A percentile compares a stretch with the other conserved stretches of the same genome.
Evolutionary conservation across 495 filamentous ascomycete species (phyloP).

Genomic region (Neurospora tetraspora): DNA sequence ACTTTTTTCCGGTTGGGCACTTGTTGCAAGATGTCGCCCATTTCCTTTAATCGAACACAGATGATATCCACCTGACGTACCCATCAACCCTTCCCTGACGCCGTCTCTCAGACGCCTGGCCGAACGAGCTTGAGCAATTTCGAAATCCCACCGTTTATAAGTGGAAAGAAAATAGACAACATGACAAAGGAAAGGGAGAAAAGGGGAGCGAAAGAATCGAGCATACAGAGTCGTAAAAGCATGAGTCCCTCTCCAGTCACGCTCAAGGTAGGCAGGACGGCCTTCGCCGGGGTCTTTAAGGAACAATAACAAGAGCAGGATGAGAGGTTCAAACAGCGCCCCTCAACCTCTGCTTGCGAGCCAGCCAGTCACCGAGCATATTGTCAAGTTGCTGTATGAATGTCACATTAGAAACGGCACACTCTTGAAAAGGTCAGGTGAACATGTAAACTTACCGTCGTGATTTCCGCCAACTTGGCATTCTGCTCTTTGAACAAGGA

Average conservation of each 20-base stretch:
- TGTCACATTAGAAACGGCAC: conserved; percentile 11
- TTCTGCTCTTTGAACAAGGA: conserved; percentile 79
- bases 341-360: conserved; percentile 48
- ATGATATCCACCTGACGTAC: neutral
- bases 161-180: neutral
- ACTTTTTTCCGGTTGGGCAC: neutral
- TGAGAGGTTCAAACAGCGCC: conserved; percentile 25
- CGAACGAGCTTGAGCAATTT: neutral
- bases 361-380: conserved; percentile 74
- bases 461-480: conserved; percentile 69
- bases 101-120: neutral
- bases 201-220: neutral
- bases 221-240: neutral
- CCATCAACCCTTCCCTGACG: neutral
- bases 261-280: neutral
- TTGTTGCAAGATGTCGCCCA: neutral
- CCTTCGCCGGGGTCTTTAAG: neutral
- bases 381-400: conserved; percentile 58
- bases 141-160: neutral
- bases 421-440: conserved; percentile 3
- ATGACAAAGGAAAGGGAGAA: neutral
- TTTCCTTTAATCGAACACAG: neutral
- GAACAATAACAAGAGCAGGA: neutral
- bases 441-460: conserved; percentile 41
- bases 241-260: neutral